phyloP scores from a whole-genome alignment of 345 rosid genomes.

The Acer negundo region DNA sequence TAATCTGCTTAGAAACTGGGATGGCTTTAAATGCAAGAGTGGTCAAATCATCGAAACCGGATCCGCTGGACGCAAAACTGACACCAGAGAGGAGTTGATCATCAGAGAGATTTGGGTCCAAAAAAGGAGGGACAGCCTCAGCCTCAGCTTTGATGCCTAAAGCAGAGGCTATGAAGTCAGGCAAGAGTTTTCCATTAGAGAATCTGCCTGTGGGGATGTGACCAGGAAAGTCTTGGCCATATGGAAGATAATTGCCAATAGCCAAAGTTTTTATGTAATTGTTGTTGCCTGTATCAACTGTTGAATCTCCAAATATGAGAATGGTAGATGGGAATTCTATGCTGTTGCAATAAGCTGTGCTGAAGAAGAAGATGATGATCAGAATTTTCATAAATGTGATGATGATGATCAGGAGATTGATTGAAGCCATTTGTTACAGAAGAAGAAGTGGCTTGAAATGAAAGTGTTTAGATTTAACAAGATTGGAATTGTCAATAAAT shows the following conservation, averaged over 20 bases:
- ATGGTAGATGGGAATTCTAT: conserved; percentile 3
- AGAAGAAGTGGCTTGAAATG: background rate
- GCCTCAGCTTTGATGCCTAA: conserved; percentile 40
- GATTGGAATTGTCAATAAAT: background rate
- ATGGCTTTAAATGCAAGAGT: conserved; percentile 21
- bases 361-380: background rate
- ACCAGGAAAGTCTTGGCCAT: conserved; percentile 45
- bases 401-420: background rate
- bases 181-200: conserved; percentile 47
- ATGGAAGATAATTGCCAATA: conserved; percentile 39
- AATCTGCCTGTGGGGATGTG: conserved; percentile 53
- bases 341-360: background rate
- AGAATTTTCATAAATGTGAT: background rate
- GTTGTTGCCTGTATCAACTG: conserved; percentile 31
- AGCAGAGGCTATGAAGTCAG: conserved; percentile 45
- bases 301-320: conserved; percentile 26
- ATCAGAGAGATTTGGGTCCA: conserved; percentile 37
- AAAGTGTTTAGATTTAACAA: background rate
- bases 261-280: conserved; percentile 19
- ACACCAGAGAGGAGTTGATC: conserved; percentile 43
- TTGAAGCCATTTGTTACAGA: background rate
- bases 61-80: conserved; percentile 47
- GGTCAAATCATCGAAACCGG: conserved; percentile 55
- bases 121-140: conserved; percentile 50
- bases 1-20: conserved; percentile 44